Conservation (phyloP, 2,329 filamentous ascomycete genomes). For the Claviceps lovelessii region DNA sequence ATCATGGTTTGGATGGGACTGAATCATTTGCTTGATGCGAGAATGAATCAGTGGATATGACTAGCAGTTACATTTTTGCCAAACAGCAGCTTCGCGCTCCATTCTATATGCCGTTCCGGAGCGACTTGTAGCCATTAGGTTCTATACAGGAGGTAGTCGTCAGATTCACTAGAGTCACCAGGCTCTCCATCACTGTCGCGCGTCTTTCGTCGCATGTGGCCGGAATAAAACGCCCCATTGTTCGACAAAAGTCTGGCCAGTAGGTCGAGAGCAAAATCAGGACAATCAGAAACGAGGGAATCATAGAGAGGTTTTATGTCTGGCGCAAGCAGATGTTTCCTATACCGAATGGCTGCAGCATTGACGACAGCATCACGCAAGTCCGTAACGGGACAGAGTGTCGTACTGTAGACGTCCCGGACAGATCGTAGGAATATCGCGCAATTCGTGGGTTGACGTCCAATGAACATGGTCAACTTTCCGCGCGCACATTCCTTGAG, state of each 20-base stretch:
- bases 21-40: neutral
- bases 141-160: no score
- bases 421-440: neutral
- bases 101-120: no score
- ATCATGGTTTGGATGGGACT: neutral
- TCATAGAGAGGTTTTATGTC: neutral
- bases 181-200: no score
- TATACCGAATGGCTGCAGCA: neutral
- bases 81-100: no score
- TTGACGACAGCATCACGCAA: no score
- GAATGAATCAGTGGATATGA: no score
- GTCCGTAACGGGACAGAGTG: neutral
- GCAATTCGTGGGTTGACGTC: rapidly evolving
- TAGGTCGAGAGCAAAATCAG: neutral
- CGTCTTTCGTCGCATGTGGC: no score
- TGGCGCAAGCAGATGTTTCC: neutral
- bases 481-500: neutral
- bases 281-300: neutral
- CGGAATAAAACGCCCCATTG: no score
- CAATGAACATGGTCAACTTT: neutral
- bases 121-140: no score
- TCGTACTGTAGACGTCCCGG: neutral
- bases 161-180: no score
- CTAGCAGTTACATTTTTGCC: no score
- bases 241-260: neutral